phyloP scores from a whole-genome alignment of 1,284 basidiomycete genomes.

The Ustilago sp. region DNA sequence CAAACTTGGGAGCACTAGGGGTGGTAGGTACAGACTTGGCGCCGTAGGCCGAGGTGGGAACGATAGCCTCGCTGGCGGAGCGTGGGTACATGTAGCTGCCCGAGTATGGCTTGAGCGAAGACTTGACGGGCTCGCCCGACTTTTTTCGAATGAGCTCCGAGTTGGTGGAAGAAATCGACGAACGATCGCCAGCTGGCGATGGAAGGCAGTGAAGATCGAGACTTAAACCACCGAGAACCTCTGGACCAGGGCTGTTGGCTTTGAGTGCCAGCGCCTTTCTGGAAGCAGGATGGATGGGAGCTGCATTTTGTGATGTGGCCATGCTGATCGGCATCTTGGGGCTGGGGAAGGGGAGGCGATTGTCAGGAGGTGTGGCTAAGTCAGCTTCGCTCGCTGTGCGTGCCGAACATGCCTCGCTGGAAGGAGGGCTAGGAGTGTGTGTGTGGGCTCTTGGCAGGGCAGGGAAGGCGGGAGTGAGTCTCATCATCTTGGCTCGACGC shows the following conservation, averaged over 20 bases:
- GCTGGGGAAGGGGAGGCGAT: constrained; percentile 45
- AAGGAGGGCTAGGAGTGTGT: constrained; percentile 49
- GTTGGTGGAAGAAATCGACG: constrained; percentile 40
- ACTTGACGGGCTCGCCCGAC: constrained; percentile 90
- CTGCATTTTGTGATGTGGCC: constrained; percentile 13
- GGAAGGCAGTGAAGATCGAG: constrained; percentile 61
- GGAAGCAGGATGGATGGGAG: constrained; percentile 51
- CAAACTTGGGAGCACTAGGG: constrained; percentile 79
- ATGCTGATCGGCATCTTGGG: constrained; percentile 29
- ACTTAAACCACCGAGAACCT: constrained; percentile 55
- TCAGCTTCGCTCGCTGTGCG: constrained; percentile 43
- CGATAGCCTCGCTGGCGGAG: constrained; percentile 71
- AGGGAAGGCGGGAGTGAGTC: constrained; percentile 57
- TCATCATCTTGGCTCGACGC: constrained; percentile 56
- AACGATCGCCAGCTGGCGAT: constrained; percentile 45
- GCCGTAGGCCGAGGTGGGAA: constrained; percentile 41
- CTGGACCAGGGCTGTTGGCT: constrained; percentile 50
- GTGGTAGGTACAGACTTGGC: constrained; percentile 72
- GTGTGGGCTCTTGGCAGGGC: constrained; percentile 9
- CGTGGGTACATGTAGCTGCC: constrained; percentile 68
- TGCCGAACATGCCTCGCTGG: constrained; percentile 35
- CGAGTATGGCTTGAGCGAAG: constrained; percentile 81
- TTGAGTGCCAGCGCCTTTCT: constrained; percentile 59
- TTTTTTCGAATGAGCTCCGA: constrained; percentile 80
- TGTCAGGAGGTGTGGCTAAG: constrained; percentile 33